Percentiles rank a stretch among this genome's conserved stretches.
Evolutionary conservation across 352 stramenopile species (phyloP).

Genomic region (Phytophthora palmivora): DNA sequence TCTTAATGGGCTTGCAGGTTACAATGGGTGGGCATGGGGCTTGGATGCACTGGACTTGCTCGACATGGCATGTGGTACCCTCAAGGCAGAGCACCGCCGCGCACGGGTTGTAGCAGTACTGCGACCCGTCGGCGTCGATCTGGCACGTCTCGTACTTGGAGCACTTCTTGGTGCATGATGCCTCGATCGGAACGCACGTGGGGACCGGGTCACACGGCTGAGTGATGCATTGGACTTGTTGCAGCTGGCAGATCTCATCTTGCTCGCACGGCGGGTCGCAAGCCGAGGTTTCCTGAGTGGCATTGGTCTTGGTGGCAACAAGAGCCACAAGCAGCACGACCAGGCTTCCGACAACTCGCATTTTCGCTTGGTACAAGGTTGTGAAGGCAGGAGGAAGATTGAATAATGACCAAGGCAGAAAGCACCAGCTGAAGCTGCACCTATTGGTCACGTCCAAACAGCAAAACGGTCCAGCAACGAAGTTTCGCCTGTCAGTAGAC

Average conservation of each 20-base stretch:
- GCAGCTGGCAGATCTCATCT: conserved; percentile 21
- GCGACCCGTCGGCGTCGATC: conserved; percentile 26
- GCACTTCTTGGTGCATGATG: conserved; percentile 28
- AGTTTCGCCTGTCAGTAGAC: too few species aligned
- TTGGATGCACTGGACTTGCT: conserved; percentile 35
- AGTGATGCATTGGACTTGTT: conserved; percentile 26
- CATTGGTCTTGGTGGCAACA: background rate
- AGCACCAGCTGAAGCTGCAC: background rate
- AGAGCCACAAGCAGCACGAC: conserved; percentile 10
- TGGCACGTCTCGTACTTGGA: conserved; percentile 25
- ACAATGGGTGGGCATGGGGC: conserved; percentile 28
- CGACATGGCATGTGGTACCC: conserved; percentile 23
- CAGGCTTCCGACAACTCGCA: conserved; percentile 12
- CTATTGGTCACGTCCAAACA: conserved; percentile 27
- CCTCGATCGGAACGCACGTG: conserved; percentile 22
- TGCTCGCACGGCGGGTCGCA: conserved; percentile 21
- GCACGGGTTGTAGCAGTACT: conserved; percentile 32
- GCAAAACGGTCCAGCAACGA: conserved; percentile 20
- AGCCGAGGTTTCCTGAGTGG: background rate
- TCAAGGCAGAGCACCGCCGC: conserved; percentile 21
- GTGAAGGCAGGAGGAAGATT: conserved; percentile 6
- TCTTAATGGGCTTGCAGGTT: conserved; percentile 28
- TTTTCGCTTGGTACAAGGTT: background rate
- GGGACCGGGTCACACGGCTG: conserved; percentile 24
- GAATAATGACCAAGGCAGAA: conserved; percentile 11